These are phyloP conservation scores for Hordeum marinum DNA, from an alignment of 176 grass and related monocot species.

Conservation along the genomic window DNA sequence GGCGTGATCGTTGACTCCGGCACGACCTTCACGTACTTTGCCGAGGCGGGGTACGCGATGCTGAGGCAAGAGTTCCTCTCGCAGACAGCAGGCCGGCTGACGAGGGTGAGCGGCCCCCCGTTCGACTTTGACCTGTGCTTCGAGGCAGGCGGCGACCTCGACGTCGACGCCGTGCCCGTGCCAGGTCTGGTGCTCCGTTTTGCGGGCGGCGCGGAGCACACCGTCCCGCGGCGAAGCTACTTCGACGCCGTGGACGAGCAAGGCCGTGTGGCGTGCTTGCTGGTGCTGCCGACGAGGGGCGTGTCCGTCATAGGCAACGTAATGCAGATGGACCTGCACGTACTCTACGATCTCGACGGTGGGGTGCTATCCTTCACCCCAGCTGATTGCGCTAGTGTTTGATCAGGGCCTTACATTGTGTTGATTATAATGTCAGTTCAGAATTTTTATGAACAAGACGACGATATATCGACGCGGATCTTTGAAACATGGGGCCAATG, in stretches of 20 bases:
- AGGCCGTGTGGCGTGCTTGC: constrained; percentile 37
- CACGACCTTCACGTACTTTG: constrained; percentile 41
- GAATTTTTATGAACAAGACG: too few species aligned
- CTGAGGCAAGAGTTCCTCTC: constrained; percentile 33
- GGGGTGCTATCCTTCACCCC: constrained; percentile 36
- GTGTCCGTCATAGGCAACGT: constrained; percentile 61
- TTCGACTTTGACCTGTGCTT: constrained; percentile 57
- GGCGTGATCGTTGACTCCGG: constrained; percentile 62
- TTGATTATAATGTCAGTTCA: background rate
- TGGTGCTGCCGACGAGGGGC: constrained; percentile 27
- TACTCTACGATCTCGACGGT: constrained; percentile 41
- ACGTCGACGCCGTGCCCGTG: background rate
- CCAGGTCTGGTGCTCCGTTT: constrained; percentile 52
- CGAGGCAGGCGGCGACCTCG: background rate
- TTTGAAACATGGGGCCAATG: too few species aligned
- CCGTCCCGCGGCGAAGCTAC: constrained; percentile 39
- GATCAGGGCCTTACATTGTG: background rate
- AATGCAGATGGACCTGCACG: constrained; percentile 56
- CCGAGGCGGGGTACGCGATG: constrained; percentile 31
- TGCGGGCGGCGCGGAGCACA: constrained; percentile 36
- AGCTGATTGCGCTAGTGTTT: constrained; percentile 34
- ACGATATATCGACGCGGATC: too few species aligned
- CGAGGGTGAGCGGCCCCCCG: constrained; percentile 6
- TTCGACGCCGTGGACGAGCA: constrained; percentile 15
- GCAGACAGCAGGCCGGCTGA: background rate